Conservation (phyloP, 2,329 filamentous ascomycete species). For the Didymella pinodella region DNA sequence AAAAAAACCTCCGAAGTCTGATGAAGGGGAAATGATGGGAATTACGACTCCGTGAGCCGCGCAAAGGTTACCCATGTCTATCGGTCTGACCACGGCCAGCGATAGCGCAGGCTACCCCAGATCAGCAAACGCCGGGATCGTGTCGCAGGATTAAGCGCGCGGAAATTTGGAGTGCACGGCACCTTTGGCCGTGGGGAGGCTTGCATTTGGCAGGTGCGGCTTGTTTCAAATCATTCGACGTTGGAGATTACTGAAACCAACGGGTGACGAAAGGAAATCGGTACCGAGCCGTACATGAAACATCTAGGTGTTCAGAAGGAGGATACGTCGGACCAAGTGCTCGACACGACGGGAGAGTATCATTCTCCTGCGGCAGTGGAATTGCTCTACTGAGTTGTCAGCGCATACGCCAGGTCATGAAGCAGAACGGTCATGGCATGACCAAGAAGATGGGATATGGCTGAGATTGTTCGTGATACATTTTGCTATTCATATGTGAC, state of each 20-base stretch:
- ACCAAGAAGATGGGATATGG: not conserved
- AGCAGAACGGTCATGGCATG: too few relatives aligned
- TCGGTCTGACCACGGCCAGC: not conserved
- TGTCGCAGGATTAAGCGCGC: slow-evolving; percentile 15
- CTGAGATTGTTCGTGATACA: not conserved
- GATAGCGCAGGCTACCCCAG: slow-evolving; percentile 9
- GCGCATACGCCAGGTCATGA: too few relatives aligned
- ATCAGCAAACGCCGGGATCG: slow-evolving; percentile 13
- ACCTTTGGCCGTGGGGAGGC: slow-evolving; percentile 5
- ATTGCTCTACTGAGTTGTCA: not conserved
- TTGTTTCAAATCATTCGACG: slow-evolving; percentile 2
- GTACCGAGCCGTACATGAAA: slow-evolving; percentile 17
- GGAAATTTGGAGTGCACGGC: slow-evolving; percentile 5
- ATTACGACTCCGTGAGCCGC: slow-evolving; percentile 2
- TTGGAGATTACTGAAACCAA: slow-evolving; percentile 11
- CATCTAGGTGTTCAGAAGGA: not conserved
- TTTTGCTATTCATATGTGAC: slow-evolving; percentile 10
- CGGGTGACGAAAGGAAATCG: not conserved
- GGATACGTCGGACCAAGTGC: not conserved
- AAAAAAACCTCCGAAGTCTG: slow-evolving; percentile 8
- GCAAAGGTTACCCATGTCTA: slow-evolving; percentile 1
- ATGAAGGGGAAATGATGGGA: not conserved
- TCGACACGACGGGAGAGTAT: not conserved
- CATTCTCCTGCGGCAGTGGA: not conserved
- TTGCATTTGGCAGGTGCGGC: not conserved